phyloP scores from a whole-genome alignment of 441 rosid species.

The Populus hybrid region DNA sequence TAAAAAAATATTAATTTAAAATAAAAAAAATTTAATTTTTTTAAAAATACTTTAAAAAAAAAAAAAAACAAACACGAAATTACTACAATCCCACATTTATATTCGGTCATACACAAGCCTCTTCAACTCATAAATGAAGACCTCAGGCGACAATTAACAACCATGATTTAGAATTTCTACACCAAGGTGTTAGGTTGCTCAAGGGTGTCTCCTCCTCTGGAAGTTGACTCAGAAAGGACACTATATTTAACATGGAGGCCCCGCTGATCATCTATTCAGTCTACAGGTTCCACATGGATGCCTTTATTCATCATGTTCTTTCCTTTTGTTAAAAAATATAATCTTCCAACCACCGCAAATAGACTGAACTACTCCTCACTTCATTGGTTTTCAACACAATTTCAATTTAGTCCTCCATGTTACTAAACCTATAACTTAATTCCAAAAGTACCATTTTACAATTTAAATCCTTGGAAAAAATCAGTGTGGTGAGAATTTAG shows the following conservation, averaged over 20 bases:
- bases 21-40: too few relatives aligned
- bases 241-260: not conserved
- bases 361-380: not conserved
- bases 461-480: too few relatives aligned
- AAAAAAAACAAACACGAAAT: too few relatives aligned
- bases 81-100: too few relatives aligned
- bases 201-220: not conserved
- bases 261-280: not conserved
- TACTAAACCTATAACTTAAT: not conserved
- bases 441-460: not conserved
- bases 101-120: too few relatives aligned
- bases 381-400: not conserved
- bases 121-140: too few relatives aligned
- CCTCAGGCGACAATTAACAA: too few relatives aligned
- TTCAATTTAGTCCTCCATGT: not conserved
- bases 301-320: not conserved
- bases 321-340: not conserved
- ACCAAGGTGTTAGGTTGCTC: too few relatives aligned
- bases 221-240: constrained; percentile 6
- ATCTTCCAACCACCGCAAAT: not conserved
- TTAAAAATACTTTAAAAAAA: too few relatives aligned
- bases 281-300: constrained; percentile 5
- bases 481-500: too few relatives aligned
- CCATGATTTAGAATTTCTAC: too few relatives aligned
- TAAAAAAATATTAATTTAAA: too few relatives aligned